These are phyloP conservation scores for Aspergillus luchuensis DNA, from an alignment of 2,329 filamentous ascomycete species.

Conservation along the genomic window DNA sequence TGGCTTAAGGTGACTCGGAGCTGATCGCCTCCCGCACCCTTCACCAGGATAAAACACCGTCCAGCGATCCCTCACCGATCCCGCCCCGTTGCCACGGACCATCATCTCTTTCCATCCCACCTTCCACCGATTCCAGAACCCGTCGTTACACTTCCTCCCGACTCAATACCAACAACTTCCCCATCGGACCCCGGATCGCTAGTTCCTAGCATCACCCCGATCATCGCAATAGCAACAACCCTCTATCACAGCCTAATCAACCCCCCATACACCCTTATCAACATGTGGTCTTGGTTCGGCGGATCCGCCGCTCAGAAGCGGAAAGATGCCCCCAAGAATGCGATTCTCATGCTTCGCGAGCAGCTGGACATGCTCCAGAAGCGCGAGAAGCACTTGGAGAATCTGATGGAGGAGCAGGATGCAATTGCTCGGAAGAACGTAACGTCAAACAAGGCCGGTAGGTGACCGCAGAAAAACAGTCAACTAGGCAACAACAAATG, in stretches of 20 bases:
- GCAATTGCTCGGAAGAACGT: constrained; percentile 85
- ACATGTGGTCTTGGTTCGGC: constrained; percentile 88
- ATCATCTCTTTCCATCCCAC: not conserved
- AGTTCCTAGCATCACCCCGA: not conserved
- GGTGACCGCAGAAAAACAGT: constrained; percentile 33
- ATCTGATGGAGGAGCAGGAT: constrained; percentile 92
- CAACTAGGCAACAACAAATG: not conserved
- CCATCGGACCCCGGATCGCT: not conserved
- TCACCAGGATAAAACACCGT: not conserved
- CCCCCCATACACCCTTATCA: constrained; percentile 18
- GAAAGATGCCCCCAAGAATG: constrained; percentile 95
- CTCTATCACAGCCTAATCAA: not conserved
- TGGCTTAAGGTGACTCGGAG: not conserved
- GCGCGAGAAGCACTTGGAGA: constrained; percentile 86
- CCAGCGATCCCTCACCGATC: constrained; percentile 1
- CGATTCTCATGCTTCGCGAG: constrained; percentile 81
- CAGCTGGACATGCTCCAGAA: constrained; percentile 98
- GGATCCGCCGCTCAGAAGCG: constrained; percentile 77
- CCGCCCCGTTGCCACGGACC: not conserved
- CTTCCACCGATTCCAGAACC: not conserved
- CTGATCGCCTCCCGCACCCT: not conserved
- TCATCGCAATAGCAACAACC: not conserved
- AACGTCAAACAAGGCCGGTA: constrained; percentile 86
- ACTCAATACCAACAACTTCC: not conserved
- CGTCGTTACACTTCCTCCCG: not conserved